Evolutionary conservation across 23 red algal genomes (phyloP).

Genomic region (Rhodosorus marinus): DNA sequence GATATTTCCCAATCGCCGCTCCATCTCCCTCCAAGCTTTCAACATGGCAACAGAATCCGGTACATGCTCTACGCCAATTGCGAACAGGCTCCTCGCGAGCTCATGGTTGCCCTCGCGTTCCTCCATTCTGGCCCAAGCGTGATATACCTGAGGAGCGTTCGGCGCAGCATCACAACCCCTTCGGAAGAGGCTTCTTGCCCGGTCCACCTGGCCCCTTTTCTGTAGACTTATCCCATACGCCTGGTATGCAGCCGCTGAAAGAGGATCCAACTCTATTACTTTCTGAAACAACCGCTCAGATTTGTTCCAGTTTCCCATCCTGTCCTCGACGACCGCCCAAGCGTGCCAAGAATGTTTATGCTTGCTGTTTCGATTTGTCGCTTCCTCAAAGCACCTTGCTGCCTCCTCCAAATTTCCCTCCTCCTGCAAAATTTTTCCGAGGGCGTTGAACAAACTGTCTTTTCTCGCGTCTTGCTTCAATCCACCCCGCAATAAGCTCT

Average conservation of each 20-base stretch:
- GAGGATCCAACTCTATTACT: slow-evolving; percentile 36
- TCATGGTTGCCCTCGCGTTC: slow-evolving; percentile 16
- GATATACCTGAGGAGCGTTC: slow-evolving; percentile 21
- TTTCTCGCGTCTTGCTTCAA: slow-evolving; percentile 8
- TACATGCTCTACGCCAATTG: slow-evolving; percentile 27
- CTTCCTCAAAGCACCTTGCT: slow-evolving; percentile 17
- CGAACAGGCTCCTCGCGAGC: slow-evolving; percentile 38
- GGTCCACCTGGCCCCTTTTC: slow-evolving; percentile 15
- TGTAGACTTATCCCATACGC: slow-evolving; percentile 34
- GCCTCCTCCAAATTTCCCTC: slow-evolving; percentile 5
- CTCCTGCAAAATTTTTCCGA: slow-evolving; percentile 21
- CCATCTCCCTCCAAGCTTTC: slow-evolving; percentile 70
- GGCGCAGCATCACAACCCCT: slow-evolving; percentile 6
- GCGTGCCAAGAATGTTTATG: slow-evolving; percentile 58
- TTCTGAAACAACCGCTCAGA: slow-evolving; percentile 24
- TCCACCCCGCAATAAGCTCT: no score
- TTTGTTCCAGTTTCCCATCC: slow-evolving; percentile 2
- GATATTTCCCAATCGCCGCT: slow-evolving; percentile 62
- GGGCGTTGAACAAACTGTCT: slow-evolving; percentile 26
- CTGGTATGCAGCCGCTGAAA: slow-evolving; percentile 58
- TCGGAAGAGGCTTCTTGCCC: slow-evolving; percentile 30
- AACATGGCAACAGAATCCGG: slow-evolving; percentile 31
- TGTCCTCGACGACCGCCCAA: slow-evolving; percentile 24
- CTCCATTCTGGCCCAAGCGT: slow-evolving; percentile 72
- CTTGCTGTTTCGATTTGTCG: slow-evolving; percentile 9